Percentiles rank a stretch among this genome's conserved stretches.
Conservation (phyloP, 441 rosid species). For the Raphanus hybrid region DNA sequence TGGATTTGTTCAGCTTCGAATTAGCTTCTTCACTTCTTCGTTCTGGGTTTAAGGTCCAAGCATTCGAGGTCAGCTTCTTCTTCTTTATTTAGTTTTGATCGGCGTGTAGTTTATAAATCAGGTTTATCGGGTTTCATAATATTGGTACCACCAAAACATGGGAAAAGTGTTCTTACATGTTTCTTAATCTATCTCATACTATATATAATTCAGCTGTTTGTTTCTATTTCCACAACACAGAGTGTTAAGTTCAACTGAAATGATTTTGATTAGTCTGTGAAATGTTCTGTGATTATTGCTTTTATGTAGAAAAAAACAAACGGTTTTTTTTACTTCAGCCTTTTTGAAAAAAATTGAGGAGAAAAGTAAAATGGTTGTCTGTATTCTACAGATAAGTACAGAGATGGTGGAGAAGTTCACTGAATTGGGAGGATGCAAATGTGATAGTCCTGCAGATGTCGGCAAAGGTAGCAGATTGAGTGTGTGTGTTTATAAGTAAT, state of each 20-base stretch:
- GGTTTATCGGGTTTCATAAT: background rate
- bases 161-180: background rate
- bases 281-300: background rate
- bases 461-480: slow-evolving; percentile 58
- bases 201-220: background rate
- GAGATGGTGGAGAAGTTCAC: slow-evolving; percentile 30
- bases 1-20: background rate
- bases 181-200: background rate
- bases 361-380: background rate
- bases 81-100: background rate
- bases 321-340: background rate
- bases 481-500: background rate
- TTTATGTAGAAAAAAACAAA: background rate
- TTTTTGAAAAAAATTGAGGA: background rate
- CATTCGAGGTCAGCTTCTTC: background rate
- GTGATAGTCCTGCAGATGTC: slow-evolving; percentile 58
- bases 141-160: background rate
- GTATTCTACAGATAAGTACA: background rate
- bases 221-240: too few relatives aligned
- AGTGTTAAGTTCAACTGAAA: background rate
- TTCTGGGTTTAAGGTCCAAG: background rate
- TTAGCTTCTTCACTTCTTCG: background rate
- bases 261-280: background rate
- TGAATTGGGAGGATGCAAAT: slow-evolving; percentile 62
- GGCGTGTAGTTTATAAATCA: background rate